These are phyloP conservation scores for Dimargaris xerosporica DNA, from an alignment of 192 early-diverging fungal species.

Conservation along the genomic window DNA sequence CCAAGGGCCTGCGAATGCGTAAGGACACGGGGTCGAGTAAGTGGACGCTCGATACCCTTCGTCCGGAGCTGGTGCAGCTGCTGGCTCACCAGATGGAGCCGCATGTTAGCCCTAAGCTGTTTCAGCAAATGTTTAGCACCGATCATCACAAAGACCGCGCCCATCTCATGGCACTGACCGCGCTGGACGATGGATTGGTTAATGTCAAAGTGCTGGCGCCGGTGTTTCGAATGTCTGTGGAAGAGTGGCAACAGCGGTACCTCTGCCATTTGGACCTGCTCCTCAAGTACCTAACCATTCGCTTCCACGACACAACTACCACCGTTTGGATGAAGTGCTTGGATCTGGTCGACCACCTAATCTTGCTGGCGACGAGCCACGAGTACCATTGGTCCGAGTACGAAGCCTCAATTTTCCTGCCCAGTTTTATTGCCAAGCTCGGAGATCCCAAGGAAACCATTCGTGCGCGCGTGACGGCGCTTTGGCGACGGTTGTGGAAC, in stretches of 20 bases:
- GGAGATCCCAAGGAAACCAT: conserved; percentile 80
- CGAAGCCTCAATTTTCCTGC: conserved; percentile 64
- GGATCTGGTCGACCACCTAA: conserved; percentile 62
- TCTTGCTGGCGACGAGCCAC: conserved; percentile 43
- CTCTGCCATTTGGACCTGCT: conserved; percentile 63
- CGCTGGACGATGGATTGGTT: conserved; percentile 50
- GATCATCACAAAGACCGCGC: conserved; percentile 84
- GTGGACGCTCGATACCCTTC: conserved; percentile 52
- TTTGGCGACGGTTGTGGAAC: conserved; percentile 53
- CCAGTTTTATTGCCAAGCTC: conserved; percentile 40
- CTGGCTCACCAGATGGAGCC: conserved; percentile 43
- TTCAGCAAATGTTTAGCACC: conserved; percentile 48
- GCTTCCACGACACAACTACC: conserved; percentile 87
- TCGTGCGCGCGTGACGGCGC: conserved; percentile 45
- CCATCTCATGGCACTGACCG: conserved; percentile 43
- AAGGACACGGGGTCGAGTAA: conserved; percentile 52
- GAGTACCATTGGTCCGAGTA: conserved; percentile 57
- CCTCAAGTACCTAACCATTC: conserved; percentile 73
- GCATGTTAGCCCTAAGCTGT: conserved; percentile 42
- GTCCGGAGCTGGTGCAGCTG: conserved; percentile 42
- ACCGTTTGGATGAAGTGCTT: conserved; percentile 72
- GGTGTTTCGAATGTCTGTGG: conserved; percentile 20
- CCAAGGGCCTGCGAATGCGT: conserved; percentile 51
- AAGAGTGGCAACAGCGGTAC: conserved; percentile 42
- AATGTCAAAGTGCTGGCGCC: conserved; percentile 20